Conservation (phyloP, 2,329 filamentous ascomycete species). For the Mycosphaerella arachidis region DNA sequence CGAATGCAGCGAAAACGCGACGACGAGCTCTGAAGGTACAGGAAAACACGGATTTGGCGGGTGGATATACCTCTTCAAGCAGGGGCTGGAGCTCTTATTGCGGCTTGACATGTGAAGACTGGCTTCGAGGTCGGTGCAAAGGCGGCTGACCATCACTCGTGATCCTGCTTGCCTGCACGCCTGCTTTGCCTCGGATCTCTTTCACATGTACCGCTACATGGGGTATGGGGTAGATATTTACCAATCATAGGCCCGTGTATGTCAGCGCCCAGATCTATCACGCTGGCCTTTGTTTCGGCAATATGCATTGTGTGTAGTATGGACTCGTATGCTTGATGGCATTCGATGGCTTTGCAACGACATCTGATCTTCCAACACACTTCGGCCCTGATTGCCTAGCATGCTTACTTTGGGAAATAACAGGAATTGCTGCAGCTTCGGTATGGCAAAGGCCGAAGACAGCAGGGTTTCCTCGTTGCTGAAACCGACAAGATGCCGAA, state of each 20-base stretch:
- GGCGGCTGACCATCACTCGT: slow-evolving; percentile 7
- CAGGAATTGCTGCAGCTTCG: background rate
- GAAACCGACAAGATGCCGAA: background rate
- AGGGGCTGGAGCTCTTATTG: background rate
- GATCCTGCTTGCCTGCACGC: background rate
- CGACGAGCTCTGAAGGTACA: background rate
- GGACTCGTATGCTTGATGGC: background rate
- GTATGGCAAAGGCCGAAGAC: background rate
- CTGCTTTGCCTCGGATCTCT: background rate
- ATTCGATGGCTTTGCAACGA: background rate
- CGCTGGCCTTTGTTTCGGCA: background rate
- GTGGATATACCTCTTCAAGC: background rate
- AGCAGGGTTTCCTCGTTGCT: background rate
- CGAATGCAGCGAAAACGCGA: background rate
- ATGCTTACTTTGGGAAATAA: slow-evolving; percentile 3
- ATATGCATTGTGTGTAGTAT: background rate
- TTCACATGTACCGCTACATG: slow-evolving; percentile 1
- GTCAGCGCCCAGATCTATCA: background rate
- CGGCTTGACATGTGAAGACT: slow-evolving; percentile 5
- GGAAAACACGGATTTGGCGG: background rate
- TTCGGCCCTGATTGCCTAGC: slow-evolving; percentile 3
- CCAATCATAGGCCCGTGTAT: background rate
- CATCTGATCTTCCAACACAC: background rate
- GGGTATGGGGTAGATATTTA: background rate
- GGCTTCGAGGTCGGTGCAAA: background rate